These are phyloP conservation scores for Platismatia glauca DNA, from an alignment of 495 filamentous ascomycete species.

Conservation along the genomic window DNA sequence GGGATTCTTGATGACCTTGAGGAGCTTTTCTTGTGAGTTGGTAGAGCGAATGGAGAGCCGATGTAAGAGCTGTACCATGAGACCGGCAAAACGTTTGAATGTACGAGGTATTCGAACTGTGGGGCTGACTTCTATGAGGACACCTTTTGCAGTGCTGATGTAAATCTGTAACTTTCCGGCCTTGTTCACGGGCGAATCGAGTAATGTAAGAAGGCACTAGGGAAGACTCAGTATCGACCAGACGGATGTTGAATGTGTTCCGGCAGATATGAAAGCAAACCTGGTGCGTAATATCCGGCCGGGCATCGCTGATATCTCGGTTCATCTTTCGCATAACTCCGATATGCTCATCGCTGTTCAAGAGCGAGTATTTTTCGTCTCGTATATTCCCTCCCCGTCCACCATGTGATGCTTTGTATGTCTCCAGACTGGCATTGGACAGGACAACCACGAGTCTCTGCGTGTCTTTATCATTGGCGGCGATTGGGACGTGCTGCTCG, in stretches of 20 bases:
- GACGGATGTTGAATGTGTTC: constrained; percentile 1
- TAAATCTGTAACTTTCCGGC: constrained; percentile 95
- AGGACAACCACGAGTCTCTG: constrained; percentile 90
- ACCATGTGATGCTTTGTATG: constrained; percentile 76
- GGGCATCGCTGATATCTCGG: constrained; percentile 92
- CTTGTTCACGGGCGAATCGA: constrained; percentile 98
- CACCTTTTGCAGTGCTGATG: constrained; percentile 93
- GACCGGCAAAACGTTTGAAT: constrained; percentile 95
- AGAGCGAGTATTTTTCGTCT: constrained; percentile 89
- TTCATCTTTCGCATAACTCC: constrained; percentile 99
- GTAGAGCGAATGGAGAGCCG: constrained; percentile 91
- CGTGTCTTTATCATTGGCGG: constrained; percentile 76
- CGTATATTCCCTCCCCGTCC: constrained; percentile 57
- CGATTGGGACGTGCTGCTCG: constrained; percentile 81
- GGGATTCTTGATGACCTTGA: constrained; percentile 95
- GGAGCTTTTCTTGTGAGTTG: constrained; percentile 90
- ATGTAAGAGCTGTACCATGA: constrained; percentile 99
- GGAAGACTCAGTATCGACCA: constrained; percentile 20
- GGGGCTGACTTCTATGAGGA: constrained; percentile 94
- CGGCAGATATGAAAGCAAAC: constrained; percentile 40
- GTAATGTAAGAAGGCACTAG: constrained; percentile 91
- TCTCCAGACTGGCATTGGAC: constrained; percentile 94
- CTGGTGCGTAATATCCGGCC: constrained; percentile 97
- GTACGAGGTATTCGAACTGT: constrained; percentile 94
- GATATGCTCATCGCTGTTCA: constrained; percentile 99